Base-by-base conservation (phyloP, 2,329 filamentous ascomycete genomes). In the Cryphonectria naterciae region DNA sequence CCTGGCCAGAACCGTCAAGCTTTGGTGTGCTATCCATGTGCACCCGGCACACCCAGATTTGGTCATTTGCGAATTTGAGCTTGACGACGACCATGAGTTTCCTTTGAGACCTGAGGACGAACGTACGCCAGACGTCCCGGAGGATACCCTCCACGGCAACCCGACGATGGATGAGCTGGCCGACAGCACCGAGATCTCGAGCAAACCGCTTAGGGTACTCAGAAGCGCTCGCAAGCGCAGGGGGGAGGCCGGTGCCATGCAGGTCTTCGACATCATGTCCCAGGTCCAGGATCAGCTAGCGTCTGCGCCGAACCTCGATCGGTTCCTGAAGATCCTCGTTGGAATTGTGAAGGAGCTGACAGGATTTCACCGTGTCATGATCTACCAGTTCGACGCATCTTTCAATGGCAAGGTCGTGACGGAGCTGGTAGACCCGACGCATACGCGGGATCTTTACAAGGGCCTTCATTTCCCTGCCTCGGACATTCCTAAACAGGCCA, bases 321-420 rank as follows among this genome's bases (percentile, higher is more conserved):
- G 80, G 0, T 93, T 97, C 71, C 83, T 97, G 52, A 95, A 96
- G 76, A 90, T 95, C 7, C 81, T 96, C 3, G 92, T 95, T 0
- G 94, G 94, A 0, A 92, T 97, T 10, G 89, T 97, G 46, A 97
- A 97, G 77, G 94, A 97, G 77, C 79, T 97, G 65, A 97, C 94
- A 0, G 94, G 94, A 0, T 97, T 97, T 74, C 94, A 97, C 77
- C 92, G 94, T 17, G 93, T 97, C 64, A 95, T 97, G 93, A 87
- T 97, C 1, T 97, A 97, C 77, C 93, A 97, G 79, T 97, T 97
- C 74, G 94, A 97, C 78, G 85, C 89, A 5, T 81, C 86, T 0
- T 96, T 92, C 85, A 97, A 97, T 75, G 94, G 94, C 25, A 90
- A 92, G 69, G 94, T 97, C 1, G 94, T 97, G 5, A 94, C 94